phyloP scores from a whole-genome alignment of 805 yeast genomes.

The Metschnikowia borealis region DNA sequence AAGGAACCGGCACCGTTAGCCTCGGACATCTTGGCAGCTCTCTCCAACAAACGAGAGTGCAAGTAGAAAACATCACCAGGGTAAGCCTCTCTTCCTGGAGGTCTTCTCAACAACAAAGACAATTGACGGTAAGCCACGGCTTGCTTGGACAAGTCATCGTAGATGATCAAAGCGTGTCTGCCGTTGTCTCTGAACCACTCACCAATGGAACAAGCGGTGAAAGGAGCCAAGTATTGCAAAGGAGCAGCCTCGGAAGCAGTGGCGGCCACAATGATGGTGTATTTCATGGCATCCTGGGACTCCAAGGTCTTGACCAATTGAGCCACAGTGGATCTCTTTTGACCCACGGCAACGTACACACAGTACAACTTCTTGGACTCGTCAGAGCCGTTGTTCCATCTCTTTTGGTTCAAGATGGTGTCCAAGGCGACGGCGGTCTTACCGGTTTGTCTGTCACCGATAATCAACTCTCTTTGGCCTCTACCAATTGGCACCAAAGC shows the following conservation, averaged over 20 bases:
- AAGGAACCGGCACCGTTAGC: slow-evolving; percentile 88
- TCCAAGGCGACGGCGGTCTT: slow-evolving; percentile 99
- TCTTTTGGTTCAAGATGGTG: slow-evolving; percentile 97
- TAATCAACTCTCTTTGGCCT: slow-evolving; percentile 99
- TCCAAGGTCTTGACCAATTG: slow-evolving; percentile 99
- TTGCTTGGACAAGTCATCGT: slow-evolving; percentile 98
- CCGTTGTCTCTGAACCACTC: slow-evolving; percentile 99
- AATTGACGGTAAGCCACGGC: slow-evolving; percentile 99
- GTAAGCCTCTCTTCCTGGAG: slow-evolving; percentile 96
- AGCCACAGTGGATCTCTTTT: slow-evolving; percentile 99
- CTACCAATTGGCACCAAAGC: slow-evolving; percentile 99
- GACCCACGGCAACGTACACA: slow-evolving; percentile 99
- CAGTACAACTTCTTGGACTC: slow-evolving; percentile 98
- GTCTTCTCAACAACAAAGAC: slow-evolving; percentile 95
- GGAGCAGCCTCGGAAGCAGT: slow-evolving; percentile 99
- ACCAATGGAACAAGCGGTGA: slow-evolving; percentile 99
- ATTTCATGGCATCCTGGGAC: slow-evolving; percentile 96
- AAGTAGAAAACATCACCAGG: slow-evolving; percentile 96
- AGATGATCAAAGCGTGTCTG: slow-evolving; percentile 93
- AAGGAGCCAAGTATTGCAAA: slow-evolving; percentile 99
- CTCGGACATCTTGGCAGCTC: slow-evolving; percentile 96
- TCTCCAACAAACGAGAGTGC: slow-evolving; percentile 91
- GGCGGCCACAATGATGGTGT: slow-evolving; percentile 97
- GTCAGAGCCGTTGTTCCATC: slow-evolving; percentile 94
- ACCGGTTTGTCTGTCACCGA: slow-evolving; percentile 99